Base-by-base conservation (phyloP, 2,329 filamentous ascomycete species). In the Clarireedia monteithiana region DNA sequence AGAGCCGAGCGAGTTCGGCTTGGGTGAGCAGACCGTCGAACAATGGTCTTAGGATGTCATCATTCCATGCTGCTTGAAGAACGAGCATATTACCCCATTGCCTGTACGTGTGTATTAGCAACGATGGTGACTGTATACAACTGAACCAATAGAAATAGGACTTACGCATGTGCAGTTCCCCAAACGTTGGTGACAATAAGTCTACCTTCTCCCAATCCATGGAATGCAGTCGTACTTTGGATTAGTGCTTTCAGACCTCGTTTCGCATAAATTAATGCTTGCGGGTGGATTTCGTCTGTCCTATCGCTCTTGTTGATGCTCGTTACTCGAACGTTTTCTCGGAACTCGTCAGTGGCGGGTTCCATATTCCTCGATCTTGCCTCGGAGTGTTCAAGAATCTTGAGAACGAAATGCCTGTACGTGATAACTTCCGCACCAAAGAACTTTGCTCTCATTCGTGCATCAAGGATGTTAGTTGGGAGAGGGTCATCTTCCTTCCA, bases 21-120 rank as follows among this genome's bases (percentile, higher is more conserved):
- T 74, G 71, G 3, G 82, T 70, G 20, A 95, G 77, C 30, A 83
- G 79, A 5, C 74, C 69, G 1, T 73, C 72, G 1, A 94, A 77
- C 26, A 77, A 71, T 7, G 75, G 78, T 5, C 73, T 72, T 1
- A 95, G 78, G 26, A 78, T 72, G 4, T 76, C 78, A 48, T 92
- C 88, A 59, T 79, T 81, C 71, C 84, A 91, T 3, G 86, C 88
- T 1, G 92, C 91, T 26, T 89, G 84, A 2, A 99, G 81, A n/a
- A 95, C 89, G 49, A 97, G 77, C 66, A 96, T 82, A 69, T 97
- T 97, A 57, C 94, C 92, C 76, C 95, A 99, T 89, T 99, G 94
- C 5, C 91, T 95, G 47, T 47, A 58, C 34, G 42, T 24, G 1
- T 14, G 23, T 36, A 62, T 66, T 64, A 70, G 63, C 60, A 56